Evolutionary conservation across 139 green algal species (phyloP).

Genomic region (Diplosphaera chodatii): DNA sequence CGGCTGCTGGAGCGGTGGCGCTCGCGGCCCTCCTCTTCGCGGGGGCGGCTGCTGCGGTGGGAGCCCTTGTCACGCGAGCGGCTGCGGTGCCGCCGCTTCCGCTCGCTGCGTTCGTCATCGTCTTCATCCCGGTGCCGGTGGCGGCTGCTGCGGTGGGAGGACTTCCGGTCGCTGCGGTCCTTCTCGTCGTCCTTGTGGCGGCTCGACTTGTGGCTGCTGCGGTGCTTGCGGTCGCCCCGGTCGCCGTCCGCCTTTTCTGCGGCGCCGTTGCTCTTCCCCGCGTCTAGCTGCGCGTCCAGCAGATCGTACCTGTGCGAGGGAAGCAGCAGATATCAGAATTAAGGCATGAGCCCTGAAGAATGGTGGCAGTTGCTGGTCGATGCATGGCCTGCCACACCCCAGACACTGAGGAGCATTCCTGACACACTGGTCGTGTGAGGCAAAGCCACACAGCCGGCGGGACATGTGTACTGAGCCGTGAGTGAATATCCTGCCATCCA

Average conservation of each 20-base stretch:
- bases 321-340: neutral
- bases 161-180: neutral
- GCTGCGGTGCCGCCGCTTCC: neutral
- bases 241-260: neutral
- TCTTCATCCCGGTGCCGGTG: neutral
- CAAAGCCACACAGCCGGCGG: too few relatives aligned
- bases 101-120: neutral
- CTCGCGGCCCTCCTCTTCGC: conserved; percentile 2
- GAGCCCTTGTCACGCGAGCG: neutral
- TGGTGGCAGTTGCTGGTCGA: too few relatives aligned
- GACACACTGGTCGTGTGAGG: too few relatives aligned
- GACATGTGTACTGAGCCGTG: neutral
- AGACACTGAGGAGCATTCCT: too few relatives aligned
- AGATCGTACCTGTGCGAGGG: conserved; percentile 1
- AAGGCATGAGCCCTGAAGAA: too few relatives aligned
- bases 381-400: too few relatives aligned
- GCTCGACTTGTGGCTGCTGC: neutral
- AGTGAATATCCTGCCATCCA: too few relatives aligned
- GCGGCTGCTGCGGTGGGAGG: too few relatives aligned
- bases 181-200: neutral
- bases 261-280: neutral
- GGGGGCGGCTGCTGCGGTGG: neutral
- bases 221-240: neutral
- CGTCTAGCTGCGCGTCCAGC: neutral
- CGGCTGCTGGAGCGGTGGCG: neutral